Evolutionary conservation across 73 alveolate species (phyloP).

Genomic region (Tetrahymena thermophila): DNA sequence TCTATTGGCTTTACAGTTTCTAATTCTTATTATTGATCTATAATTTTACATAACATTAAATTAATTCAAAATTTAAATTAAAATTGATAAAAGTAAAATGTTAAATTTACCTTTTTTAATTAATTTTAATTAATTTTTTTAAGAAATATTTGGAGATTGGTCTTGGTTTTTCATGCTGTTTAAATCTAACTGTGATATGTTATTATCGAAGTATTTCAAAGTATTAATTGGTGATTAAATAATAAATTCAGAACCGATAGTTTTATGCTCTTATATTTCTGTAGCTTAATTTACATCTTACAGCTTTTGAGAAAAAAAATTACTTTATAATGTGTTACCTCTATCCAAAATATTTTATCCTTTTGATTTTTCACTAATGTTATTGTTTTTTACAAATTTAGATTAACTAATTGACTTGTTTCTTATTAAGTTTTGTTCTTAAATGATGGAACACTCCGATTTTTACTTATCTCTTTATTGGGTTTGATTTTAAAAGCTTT

Average conservation of each 20-base stretch:
- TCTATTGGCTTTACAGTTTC: not conserved
- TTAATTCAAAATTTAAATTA: too few relatives aligned
- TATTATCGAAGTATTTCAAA: not conserved
- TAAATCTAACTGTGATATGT: not conserved
- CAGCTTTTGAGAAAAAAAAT: not conserved
- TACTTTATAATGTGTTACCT: not conserved
- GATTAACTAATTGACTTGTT: not conserved
- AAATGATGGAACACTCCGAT: not conserved
- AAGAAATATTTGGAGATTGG: not conserved
- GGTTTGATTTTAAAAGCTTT: not conserved
- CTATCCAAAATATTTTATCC: not conserved
- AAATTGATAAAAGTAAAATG: too few relatives aligned
- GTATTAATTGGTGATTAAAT: not conserved
- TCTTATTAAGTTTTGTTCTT: not conserved
- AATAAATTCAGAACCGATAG: not conserved
- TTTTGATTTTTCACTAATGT: too few relatives aligned
- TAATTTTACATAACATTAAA: too few relatives aligned
- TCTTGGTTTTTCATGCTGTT: not conserved
- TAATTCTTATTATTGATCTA: not conserved
- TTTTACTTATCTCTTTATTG: not conserved
- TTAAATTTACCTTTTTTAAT: not conserved
- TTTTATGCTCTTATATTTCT: not conserved
- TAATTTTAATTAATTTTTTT: too few relatives aligned
- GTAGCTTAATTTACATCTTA: not conserved
- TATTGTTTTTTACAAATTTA: too few relatives aligned